Evolutionary conservation across 306 rosid species (phyloP), one percentile per base, ranked within the genome.

Genomic region (barrel medic (Medicago truncatula)): DNA sequence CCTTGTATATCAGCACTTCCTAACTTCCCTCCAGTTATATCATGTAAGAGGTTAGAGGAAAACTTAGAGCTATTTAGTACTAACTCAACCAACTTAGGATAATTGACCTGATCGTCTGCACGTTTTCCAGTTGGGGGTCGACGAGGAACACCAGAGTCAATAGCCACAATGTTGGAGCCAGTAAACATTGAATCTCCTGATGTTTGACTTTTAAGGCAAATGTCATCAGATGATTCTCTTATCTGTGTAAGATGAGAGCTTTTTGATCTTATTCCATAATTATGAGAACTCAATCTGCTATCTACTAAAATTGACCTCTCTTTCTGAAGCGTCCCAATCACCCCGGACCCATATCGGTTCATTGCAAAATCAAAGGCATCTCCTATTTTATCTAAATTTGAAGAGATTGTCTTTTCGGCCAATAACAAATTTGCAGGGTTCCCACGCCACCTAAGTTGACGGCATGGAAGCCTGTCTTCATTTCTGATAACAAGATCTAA

Each of bases 381-480:
- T 75, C 75, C 95, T 52, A 80, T 75, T 9, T 83, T 54, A 76
- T 89, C 85, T 76, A 82, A 76, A 72, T 81, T 84, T 65, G 73
- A 75, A 76, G 86, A 78, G 44, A 84, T 78, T 67, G 68, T 76
- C 76, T 87, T 87, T 73, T 89, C 92, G 53, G 90, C 89, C 77
- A 95, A 85, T 84, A 95, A 82, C 74, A 95, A 84, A 89, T 95
- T 95, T 47, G 98, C 92, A 40, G 90, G 79, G 82, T 92, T 95
- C 52, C 97, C 97, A 71, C 97, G 96, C 98, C 98, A 95, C 71
- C 96, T 82, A 67, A 95, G 98, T 54, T 80, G 85, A 40, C 87
- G 96, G 65, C 97, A 92, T 50, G 98, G 97, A 72, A 95, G 93
- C 80, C 98, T 89, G 80, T 95, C 98, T 89, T 95, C 98, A 80